phyloP scores from a whole-genome alignment of 2,329 filamentous ascomycete species.

The Blastomyces parvus region DNA sequence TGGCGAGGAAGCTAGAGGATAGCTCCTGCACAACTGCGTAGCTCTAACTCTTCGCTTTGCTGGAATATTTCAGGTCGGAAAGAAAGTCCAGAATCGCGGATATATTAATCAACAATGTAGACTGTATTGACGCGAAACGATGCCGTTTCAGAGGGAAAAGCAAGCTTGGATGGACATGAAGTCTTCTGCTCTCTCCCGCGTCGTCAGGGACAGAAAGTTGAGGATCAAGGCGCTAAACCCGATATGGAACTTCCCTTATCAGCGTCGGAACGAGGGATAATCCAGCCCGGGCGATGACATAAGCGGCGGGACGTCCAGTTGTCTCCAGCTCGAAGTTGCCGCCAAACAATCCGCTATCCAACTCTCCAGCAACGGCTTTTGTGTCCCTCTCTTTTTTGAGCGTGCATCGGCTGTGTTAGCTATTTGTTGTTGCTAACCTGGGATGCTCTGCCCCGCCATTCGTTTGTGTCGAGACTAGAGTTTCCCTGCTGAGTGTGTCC shows the following conservation, averaged over 20 bases:
- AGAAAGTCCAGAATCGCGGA: not conserved
- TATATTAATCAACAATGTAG: not conserved
- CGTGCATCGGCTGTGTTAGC: not conserved
- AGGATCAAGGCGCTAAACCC: not conserved
- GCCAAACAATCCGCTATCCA: not conserved
- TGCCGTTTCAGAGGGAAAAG: not conserved
- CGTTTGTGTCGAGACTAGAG: constrained; percentile 2
- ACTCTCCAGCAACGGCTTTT: not conserved
- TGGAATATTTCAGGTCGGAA: not conserved
- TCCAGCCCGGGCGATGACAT: not conserved
- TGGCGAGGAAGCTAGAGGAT: not conserved
- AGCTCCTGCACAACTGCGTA: not conserved
- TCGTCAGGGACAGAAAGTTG: not conserved
- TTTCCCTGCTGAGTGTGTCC: constrained; percentile 12
- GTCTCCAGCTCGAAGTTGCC: not conserved
- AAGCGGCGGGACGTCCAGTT: not conserved
- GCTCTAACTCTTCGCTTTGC: not conserved
- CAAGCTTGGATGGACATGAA: not conserved
- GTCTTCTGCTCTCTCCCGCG: not conserved
- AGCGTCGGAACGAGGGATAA: not conserved
- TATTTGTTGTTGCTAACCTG: constrained; percentile 8
- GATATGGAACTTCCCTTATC: not conserved
- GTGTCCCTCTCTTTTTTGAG: not conserved
- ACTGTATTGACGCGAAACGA: not conserved
- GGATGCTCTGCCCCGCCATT: not conserved